Evolutionary conservation across 2,329 filamentous ascomycete genomes (phyloP).

Genomic region (Drechslerella dactyloides): DNA sequence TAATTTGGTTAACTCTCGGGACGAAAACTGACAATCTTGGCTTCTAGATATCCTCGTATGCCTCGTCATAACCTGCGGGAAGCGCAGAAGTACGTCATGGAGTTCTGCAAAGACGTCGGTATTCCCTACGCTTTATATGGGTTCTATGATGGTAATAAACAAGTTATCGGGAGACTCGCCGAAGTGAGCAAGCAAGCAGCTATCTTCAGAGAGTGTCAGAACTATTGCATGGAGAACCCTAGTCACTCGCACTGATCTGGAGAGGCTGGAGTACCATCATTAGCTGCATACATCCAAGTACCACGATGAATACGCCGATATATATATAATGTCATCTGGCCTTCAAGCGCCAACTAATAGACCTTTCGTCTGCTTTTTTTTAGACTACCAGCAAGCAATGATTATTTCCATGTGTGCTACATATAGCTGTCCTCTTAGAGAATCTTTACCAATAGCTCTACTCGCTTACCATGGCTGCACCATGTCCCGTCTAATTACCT

Average conservation of each 20-base stretch:
- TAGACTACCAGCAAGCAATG: not conserved
- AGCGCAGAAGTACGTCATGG: slow-evolving; percentile 75
- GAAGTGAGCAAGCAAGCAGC: slow-evolving; percentile 81
- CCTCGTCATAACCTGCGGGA: slow-evolving; percentile 81
- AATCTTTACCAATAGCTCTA: not conserved
- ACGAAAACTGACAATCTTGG: slow-evolving; percentile 9
- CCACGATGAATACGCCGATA: not conserved
- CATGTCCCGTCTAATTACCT: slow-evolving; percentile 56
- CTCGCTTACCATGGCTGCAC: slow-evolving; percentile 56
- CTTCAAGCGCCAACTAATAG: not conserved
- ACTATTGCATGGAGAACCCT: slow-evolving; percentile 48
- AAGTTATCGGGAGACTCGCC: slow-evolving; percentile 76
- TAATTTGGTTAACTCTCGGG: no score
- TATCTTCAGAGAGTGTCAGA: slow-evolving; percentile 77
- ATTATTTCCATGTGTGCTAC: not conserved
- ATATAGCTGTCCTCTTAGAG: not conserved
- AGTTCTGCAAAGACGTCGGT: slow-evolving; percentile 80
- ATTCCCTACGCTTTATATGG: slow-evolving; percentile 87
- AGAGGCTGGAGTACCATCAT: not conserved
- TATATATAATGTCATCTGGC: not conserved
- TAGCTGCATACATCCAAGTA: no score
- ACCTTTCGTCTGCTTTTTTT: not conserved
- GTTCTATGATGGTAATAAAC: slow-evolving; percentile 81
- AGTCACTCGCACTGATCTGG: slow-evolving; percentile 16
- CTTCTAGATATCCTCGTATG: slow-evolving; percentile 68